Base-by-base conservation (phyloP, 345 rosid genomes). In the Stellera chamaejasme region DNA sequence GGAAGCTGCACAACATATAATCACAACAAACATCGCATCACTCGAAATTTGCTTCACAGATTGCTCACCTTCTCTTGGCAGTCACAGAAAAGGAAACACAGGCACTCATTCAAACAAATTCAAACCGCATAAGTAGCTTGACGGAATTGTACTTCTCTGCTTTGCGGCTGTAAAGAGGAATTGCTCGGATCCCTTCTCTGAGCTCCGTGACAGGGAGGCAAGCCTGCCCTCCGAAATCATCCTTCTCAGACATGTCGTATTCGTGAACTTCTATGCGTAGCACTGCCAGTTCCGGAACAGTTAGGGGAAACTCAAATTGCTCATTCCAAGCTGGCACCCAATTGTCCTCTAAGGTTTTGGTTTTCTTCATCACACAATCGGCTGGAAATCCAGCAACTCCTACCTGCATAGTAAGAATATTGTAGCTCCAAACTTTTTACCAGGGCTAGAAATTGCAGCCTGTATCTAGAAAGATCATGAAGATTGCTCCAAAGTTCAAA, bases 321-420 rank as follows among this genome's bases (percentile, higher is more conserved):
- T 82, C 88, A 1, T 79, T 71, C 84, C 84, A 82, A 47, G 48
- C 61, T 4, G 84, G 88, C 52, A 59, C 46, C 84, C 87, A 82
- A 47, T 76, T 62, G 60, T 82, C 82, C 69, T 82, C 82, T 13
- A 74, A 25, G 7, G 72, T 51, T 58, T 55, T 82, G 6, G 88
- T 82, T 67, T 79, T 79, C 82, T 76, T 78, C 84, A 74, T 82
- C 23, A 63, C 15, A 7, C 51, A 56, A 55, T 82, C 87, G 10
- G 80, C 83, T 10, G 72, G 73, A n/a, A 78, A 82, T 45, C 87
- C 87, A 13, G 80, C 81, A 64, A 82, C 76, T 27, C 84, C 87
- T 2, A 82, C 61, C 87, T 81, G 67, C 64, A 51, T 12, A 52
- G 3, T 45, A 13, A 42, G 11, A 1, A 9, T 5, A 32, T 32